Conservation (phyloP, 2,329 filamentous ascomycete genomes). For the Nemania diffusa region DNA sequence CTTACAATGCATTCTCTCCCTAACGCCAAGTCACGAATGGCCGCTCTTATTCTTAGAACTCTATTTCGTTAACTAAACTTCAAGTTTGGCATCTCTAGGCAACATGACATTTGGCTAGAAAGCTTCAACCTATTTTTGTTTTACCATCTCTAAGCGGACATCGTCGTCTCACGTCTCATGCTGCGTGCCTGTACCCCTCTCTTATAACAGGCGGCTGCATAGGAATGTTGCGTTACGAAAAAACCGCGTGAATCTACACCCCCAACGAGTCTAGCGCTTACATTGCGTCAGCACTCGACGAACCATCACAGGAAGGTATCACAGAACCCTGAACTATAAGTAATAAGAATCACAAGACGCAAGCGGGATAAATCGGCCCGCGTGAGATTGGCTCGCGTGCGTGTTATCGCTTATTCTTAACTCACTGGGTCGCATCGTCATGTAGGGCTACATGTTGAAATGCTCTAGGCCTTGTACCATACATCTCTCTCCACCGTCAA, state of each 20-base stretch:
- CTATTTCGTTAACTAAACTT: neutral
- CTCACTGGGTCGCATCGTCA: slow-evolving; percentile 22
- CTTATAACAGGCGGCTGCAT: slow-evolving; percentile 18
- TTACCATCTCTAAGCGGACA: neutral
- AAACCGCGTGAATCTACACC: slow-evolving; percentile 29
- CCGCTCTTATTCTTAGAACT: neutral
- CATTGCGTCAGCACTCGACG: slow-evolving; percentile 34
- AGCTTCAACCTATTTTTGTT: neutral
- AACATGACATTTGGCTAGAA: neutral
- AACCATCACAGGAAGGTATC: slow-evolving; percentile 36
- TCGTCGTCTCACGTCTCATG: slow-evolving; percentile 11
- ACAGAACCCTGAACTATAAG: slow-evolving; percentile 21
- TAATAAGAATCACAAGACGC: slow-evolving; percentile 30
- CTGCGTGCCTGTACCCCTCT: slow-evolving; percentile 11
- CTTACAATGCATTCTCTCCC: slow-evolving; percentile 12
- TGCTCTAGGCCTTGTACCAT: slow-evolving; percentile 21
- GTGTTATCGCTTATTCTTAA: slow-evolving; percentile 26
- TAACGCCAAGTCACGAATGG: neutral
- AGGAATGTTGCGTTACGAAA: slow-evolving; percentile 28
- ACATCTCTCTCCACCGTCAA: slow-evolving; percentile 6
- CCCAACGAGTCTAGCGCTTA: slow-evolving; percentile 39
- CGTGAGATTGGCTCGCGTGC: slow-evolving; percentile 23
- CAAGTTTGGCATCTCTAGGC: neutral
- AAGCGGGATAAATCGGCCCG: slow-evolving; percentile 15
- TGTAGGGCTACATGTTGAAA: slow-evolving; percentile 33